Evolutionary conservation across 495 filamentous ascomycete genomes (phyloP), one percentile per base, ranked within the genome.

Genomic region (Trichoderma orchidacearum): DNA sequence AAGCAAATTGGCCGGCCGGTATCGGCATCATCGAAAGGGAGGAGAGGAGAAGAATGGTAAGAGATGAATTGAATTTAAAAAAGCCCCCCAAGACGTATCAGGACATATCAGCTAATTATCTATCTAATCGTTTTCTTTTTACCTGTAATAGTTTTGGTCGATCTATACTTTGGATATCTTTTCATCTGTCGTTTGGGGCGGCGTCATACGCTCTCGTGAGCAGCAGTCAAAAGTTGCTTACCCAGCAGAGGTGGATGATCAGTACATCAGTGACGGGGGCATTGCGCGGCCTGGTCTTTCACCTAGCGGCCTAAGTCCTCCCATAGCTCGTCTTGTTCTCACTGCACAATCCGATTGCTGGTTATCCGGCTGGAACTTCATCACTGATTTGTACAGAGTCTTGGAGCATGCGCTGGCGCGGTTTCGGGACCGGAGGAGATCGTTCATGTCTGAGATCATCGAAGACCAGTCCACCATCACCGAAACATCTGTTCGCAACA

Each of bases 291-390:
- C 57, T 0, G 72, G 70, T 21, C 67, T 67, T 31, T 51, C 45
- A 9, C 36, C 29, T 32, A 55, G 35, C 21, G 18, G 23, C n/a
- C 30, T 59, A 5, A 31, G 54, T 2, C 45, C 56, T 3, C 56
- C 59, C 32, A 60, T 61, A 27, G 56, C 38, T 48, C 38, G 38
- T 7, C 38, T 48, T 2, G 38, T 48, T 21, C 18, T 48, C 18
- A 48, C 61, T 34, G 3, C 63, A 67, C 17, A 61, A 62, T 1
- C 56, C 62, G 27, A 30, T 13, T 64, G 63, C n/a, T 79, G 76
- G 76, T 61, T 79, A 17, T 68, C 66, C 28, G 76, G 75, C 7
- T 78, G 74, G 73, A 78, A 79, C 54, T 79, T 77, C 55, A 71
- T 68, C 18, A 77, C 73, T 0, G 74, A 79, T 56, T 65, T 78